Base-by-base conservation (phyloP, 495 filamentous ascomycete species). In the Neurospora sp. region DNA sequence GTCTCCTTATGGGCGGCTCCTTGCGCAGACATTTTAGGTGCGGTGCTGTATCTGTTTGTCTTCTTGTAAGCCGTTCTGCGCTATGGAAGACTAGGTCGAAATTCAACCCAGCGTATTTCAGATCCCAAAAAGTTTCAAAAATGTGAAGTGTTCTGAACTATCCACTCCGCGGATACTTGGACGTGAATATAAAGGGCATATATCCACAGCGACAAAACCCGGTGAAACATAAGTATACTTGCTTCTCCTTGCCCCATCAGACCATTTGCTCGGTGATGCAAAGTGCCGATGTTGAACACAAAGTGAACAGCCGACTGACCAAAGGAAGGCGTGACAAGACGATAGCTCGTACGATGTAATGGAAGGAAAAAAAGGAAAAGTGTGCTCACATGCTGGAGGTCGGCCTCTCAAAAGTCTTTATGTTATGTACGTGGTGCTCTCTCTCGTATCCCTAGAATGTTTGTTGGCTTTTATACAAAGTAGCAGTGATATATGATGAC, bases 1-100 rank as follows among this genome's bases (percentile, higher is more conserved):
- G 53, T 74, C 84, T 82, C 75, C 77, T 81, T 61, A 73, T 76
- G 69, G 69, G 22, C 41, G 61, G 27, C 18, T 71, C 42, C 40
- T 59, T 22, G 42, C 44, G 44, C 44, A 22, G 42, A 68, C 27
- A 68, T 37, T 46, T 46, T 59, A 39, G 44, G 12, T 3, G 27
- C 3, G 14, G 27, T 9, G 6, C 1, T 37, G 12, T 66, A 66
- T 66, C 53, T 66, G 27, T 18, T 6, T 66, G 48, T 61, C 53
- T 35, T 35, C 3, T 18, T 66, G 53, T 66, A 16, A 35, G 53
- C 53, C 14, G 27, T 3, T 27, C 46, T 66, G 31, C 53, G 12
- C 7, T 5, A 18, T 16, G 5, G 40, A 31, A 16, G 9, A 53
- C 10, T 4, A 12, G 11, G 8, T 53, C 20, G 7, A 22, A 6